Percentiles rank a stretch among this genome's conserved stretches.
These are phyloP conservation scores for Pichia gijzeniarum DNA, from an alignment of 805 yeast species.

Conservation along the genomic window DNA sequence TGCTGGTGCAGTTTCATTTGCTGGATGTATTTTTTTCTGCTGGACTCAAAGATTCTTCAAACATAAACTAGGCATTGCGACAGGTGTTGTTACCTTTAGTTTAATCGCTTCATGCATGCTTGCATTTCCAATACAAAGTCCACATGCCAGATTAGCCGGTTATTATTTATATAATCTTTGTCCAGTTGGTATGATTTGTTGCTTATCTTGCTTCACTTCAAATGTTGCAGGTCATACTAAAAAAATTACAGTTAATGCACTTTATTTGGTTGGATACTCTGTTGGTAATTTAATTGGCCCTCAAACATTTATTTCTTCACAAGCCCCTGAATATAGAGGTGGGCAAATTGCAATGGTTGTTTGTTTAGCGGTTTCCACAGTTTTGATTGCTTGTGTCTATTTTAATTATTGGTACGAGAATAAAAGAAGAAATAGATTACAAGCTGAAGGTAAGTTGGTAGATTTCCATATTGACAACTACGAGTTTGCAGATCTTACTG, in stretches of 20 bases:
- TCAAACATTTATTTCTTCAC: conserved; percentile 50
- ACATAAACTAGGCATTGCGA: conserved; percentile 21
- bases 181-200: conserved; percentile 25
- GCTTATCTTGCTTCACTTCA: conserved; percentile 33
- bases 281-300: conserved; percentile 70
- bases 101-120: conserved; percentile 14
- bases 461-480: conserved; percentile 12
- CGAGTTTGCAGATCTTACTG: conserved; percentile 21
- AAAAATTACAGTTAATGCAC: conserved; percentile 52
- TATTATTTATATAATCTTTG: conserved; percentile 23
- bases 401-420: conserved; percentile 17
- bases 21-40: conserved; percentile 29
- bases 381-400: conserved; percentile 14
- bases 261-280: conserved; percentile 58
- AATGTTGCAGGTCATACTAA: conserved; percentile 75
- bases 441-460: conserved; percentile 11
- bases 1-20: conserved; percentile 28
- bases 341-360: conserved; percentile 43
- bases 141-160: conserved; percentile 24
- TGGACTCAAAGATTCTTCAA: conserved; percentile 22
- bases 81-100: conserved; percentile 13
- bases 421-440: conserved; percentile 12
- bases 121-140: conserved; percentile 18
- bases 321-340: conserved; percentile 54
- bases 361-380: conserved; percentile 21